These are phyloP conservation scores for Rhytidiadelphus loreus DNA, from an alignment of 225 moss, liverwort and hornwort genomes.

Conservation along the genomic window DNA sequence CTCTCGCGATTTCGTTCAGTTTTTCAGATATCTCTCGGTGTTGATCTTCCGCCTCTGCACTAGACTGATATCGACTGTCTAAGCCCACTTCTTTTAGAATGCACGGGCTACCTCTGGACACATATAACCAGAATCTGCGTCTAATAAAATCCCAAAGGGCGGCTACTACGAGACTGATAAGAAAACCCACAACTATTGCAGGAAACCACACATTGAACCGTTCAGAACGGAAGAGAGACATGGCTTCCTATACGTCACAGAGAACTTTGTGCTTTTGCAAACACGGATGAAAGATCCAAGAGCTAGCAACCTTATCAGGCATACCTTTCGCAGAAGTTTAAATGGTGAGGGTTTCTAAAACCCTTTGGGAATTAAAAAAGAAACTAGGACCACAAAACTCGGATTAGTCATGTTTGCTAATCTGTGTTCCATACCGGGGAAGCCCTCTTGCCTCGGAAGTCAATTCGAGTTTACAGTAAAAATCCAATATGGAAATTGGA, in stretches of 20 bases:
- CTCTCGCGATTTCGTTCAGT: neutral
- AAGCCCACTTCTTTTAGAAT: neutral
- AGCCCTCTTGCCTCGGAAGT: neutral
- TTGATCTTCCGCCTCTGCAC: neutral
- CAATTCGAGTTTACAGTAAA: neutral
- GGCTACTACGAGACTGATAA: neutral
- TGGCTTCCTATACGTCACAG: neutral
- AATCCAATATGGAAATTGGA: neutral
- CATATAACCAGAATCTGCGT: neutral
- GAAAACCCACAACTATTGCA: neutral
- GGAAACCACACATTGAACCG: neutral
- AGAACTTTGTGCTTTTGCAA: neutral
- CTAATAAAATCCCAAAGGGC: neutral
- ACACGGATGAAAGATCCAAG: neutral
- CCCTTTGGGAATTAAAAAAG: neutral
- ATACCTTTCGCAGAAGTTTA: neutral
- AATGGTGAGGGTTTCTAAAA: neutral
- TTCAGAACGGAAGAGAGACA: neutral
- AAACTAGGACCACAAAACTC: neutral
- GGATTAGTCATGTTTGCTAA: neutral
- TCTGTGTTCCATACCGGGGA: neutral
- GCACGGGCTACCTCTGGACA: neutral
- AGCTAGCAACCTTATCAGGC: neutral
- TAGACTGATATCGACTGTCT: neutral
- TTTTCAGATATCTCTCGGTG: neutral